Percentiles rank a stretch among this genome's conserved stretches.
Evolutionary conservation across 2,329 filamentous ascomycete genomes (phyloP).

Genomic region (Cladosporium halotolerans): DNA sequence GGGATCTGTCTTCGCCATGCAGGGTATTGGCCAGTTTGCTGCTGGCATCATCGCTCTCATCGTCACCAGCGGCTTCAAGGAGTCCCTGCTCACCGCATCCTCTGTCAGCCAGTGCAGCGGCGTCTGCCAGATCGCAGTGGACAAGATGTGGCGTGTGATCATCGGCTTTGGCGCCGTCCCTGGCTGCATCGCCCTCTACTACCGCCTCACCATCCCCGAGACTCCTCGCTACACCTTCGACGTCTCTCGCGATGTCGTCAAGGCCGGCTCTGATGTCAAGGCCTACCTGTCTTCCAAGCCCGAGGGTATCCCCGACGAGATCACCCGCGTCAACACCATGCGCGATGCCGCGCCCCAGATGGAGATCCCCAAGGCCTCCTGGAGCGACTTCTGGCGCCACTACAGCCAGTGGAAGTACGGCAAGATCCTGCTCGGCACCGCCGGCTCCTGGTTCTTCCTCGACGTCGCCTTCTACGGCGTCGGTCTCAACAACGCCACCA

Average conservation of each 20-base stretch:
- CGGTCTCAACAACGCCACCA: slow-evolving; percentile 68
- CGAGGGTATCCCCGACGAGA: slow-evolving; percentile 60
- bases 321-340: slow-evolving; percentile 55
- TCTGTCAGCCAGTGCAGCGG: slow-evolving; percentile 53
- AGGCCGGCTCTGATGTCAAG: slow-evolving; percentile 65
- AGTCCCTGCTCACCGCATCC: slow-evolving; percentile 28
- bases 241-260: slow-evolving; percentile 65
- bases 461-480: slow-evolving; percentile 56
- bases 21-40: slow-evolving; percentile 72
- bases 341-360: slow-evolving; percentile 50
- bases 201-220: slow-evolving; percentile 79
- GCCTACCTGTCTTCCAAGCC: slow-evolving; percentile 64
- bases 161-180: slow-evolving; percentile 78
- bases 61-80: slow-evolving; percentile 36
- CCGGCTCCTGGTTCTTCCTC: slow-evolving; percentile 78
- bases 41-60: slow-evolving; percentile 73
- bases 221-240: slow-evolving; percentile 86
- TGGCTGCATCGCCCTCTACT: slow-evolving; percentile 76
- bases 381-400: slow-evolving; percentile 63
- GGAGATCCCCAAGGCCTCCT: slow-evolving; percentile 63
- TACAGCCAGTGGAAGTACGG: slow-evolving; percentile 67
- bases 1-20: slow-evolving; percentile 80
- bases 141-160: slow-evolving; percentile 81
- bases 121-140: slow-evolving; percentile 63
- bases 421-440: slow-evolving; percentile 68